Base-by-base conservation (phyloP, 495 filamentous ascomycete genomes). In the Coniosporium apollinis region DNA sequence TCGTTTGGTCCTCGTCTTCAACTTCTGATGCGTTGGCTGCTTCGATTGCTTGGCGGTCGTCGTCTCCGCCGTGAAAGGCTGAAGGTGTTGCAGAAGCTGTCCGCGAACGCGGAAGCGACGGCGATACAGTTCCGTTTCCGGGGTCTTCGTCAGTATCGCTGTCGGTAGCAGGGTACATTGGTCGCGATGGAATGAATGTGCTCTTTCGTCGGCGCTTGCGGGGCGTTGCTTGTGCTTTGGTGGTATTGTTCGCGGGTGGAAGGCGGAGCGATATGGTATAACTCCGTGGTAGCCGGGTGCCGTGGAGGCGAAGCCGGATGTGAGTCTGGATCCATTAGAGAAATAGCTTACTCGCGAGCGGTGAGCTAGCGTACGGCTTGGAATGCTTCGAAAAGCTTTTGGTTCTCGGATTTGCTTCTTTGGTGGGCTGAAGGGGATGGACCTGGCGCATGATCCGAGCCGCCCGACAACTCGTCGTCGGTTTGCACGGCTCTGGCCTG, bases 231-330 rank as follows among this genome's bases (percentile, higher is more conserved):
- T n/a, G n/a, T n/a, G n/a, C n/a, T 7, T 16, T 29, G 5, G 42
- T 45, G 5, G 45, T 54, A 33, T 70, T 55, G 4, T 65, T 61
- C n/a, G 43, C 43, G 18, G 59, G 62, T 15, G 65, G 62, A 4
- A 75, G 61, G 4, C 74, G 70, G 0, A 79, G 49, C 8, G 64
- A 51, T 10, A 79, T 40, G 7, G 70, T 75, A 41, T 80, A 79
- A 28, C 60, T 49, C 1, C 34, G 37, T 3, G 75, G 74, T 0
- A 80, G 60, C 8, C 66, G 63, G 10, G 61, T 58, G 14, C 74
- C 74, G 40, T 74, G 60, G 19, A 79, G 59, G 6, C 67, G 65
- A 16, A 79, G 54, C 15, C 67, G 62, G 34, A 80, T 75, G 48
- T 71, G 74, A n/a, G 66, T 56, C 52, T 66, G 29, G 17, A 5